phyloP scores from a whole-genome alignment of 2,329 filamentous ascomycete genomes.

The Sphaerulina musiva region DNA sequence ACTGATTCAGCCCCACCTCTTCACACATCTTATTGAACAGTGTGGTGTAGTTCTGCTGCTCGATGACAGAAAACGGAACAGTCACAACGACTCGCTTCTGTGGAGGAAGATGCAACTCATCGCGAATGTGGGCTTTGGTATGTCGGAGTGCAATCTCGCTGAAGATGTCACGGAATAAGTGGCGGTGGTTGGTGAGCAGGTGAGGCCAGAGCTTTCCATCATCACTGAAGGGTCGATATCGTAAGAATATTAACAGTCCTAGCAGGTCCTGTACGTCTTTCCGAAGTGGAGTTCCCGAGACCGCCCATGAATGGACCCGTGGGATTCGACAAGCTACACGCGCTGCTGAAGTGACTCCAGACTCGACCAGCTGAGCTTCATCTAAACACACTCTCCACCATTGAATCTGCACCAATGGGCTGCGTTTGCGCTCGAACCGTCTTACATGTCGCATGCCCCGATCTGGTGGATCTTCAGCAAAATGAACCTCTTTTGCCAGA shows the following conservation, averaged over 20 bases:
- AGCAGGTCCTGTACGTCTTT: conserved; percentile 72
- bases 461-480: conserved; percentile 61
- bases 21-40: conserved; percentile 70
- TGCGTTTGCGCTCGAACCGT: conserved; percentile 55
- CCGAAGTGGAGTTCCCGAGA: conserved; percentile 84
- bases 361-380: conserved; percentile 89
- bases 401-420: conserved; percentile 69
- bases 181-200: conserved; percentile 54
- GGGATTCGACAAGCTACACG: conserved; percentile 73
- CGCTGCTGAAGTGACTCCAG: conserved; percentile 75
- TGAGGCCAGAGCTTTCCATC: conserved; percentile 60
- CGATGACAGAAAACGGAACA: conserved; percentile 81
- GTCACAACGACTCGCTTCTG: conserved; percentile 85
- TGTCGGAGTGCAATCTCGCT: conserved; percentile 69
- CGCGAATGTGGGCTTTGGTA: conserved; percentile 71
- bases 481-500: conserved; percentile 74
- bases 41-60: conserved; percentile 79
- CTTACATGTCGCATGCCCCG: conserved; percentile 55
- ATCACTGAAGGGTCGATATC: conserved; percentile 67
- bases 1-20: conserved; percentile 57
- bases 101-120: conserved; percentile 70
- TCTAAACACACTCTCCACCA: conserved; percentile 80
- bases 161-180: conserved; percentile 64
- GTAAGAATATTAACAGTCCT: conserved; percentile 74
- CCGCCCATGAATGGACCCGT: conserved; percentile 80